These are phyloP conservation scores for Aspergillus sergii DNA, from an alignment of 2,329 filamentous ascomycete genomes.

Conservation along the genomic window DNA sequence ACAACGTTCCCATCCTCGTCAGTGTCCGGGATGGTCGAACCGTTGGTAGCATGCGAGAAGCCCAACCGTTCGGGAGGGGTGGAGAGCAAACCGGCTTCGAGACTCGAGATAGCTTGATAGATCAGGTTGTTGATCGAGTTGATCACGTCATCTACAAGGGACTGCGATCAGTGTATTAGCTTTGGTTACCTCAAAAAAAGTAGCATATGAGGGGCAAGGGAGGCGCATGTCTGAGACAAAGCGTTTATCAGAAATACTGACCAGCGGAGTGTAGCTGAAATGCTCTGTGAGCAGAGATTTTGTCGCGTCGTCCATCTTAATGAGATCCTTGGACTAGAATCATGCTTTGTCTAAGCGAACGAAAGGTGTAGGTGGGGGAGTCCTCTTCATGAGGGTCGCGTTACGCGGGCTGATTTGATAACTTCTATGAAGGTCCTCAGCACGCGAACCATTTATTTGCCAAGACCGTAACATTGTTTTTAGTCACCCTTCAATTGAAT, in stretches of 20 bases:
- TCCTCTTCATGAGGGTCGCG: constrained; percentile 16
- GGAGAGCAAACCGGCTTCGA: constrained; percentile 78
- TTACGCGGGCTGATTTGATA: constrained; percentile 12
- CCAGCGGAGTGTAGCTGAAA: constrained; percentile 89
- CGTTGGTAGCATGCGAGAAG: constrained; percentile 62
- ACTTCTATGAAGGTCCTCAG: neutral
- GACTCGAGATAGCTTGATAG: constrained; percentile 82
- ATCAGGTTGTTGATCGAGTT: constrained; percentile 94
- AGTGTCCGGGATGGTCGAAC: constrained; percentile 48
- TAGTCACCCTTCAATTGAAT: neutral
- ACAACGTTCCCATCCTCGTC: constrained; percentile 51
- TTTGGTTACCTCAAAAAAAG: neutral
- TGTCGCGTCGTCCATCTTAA: constrained; percentile 47
- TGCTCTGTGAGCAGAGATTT: constrained; percentile 84
- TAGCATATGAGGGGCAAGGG: neutral
- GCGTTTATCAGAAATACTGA: constrained; percentile 51
- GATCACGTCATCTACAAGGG: constrained; percentile 95
- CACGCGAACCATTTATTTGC: constrained; percentile 2
- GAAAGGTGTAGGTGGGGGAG: neutral
- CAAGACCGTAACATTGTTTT: neutral
- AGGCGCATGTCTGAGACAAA: neutral
- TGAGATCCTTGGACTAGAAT: constrained; percentile 2
- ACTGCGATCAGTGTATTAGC: constrained; percentile 54
- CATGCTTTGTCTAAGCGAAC: constrained; percentile 11
- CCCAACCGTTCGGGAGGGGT: constrained; percentile 76